phyloP scores from a whole-genome alignment of 331 rosid species.

The Rhamnella rubrinervis region DNA sequence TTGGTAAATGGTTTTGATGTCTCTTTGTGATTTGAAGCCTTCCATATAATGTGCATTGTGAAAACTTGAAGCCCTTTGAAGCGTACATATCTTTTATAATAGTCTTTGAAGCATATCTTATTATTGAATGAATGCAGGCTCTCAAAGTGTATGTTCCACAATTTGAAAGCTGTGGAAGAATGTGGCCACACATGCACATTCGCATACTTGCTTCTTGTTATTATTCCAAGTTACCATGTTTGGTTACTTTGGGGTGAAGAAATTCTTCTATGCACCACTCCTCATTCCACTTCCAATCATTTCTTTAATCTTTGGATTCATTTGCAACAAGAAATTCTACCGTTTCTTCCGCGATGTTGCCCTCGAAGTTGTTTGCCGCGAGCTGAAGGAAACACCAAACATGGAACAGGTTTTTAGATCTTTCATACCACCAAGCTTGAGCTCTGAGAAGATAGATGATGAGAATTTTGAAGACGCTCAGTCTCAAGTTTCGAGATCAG shows the following conservation, averaged over 20 bases:
- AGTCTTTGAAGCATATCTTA: neutral
- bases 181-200: conserved; percentile 81
- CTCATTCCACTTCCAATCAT: conserved; percentile 61
- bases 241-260: conserved; percentile 67
- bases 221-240: conserved; percentile 79
- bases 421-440: conserved; percentile 77
- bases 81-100: neutral
- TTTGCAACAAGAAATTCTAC: conserved; percentile 65
- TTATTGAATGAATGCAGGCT: conserved; percentile 41
- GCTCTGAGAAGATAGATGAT: conserved; percentile 57
- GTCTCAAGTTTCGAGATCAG: conserved; percentile 59
- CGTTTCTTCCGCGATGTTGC: conserved; percentile 48
- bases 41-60: too few species aligned
- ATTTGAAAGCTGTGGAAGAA: conserved; percentile 79
- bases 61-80: too few species aligned
- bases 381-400: conserved; percentile 57
- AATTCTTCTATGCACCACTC: conserved; percentile 46
- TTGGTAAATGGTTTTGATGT: neutral
- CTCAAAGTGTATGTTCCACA: conserved; percentile 87
- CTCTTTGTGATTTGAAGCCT: neutral
- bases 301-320: conserved; percentile 42
- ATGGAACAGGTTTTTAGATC: conserved; percentile 65
- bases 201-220: conserved; percentile 69
- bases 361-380: conserved; percentile 55
- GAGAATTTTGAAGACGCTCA: conserved; percentile 69